Base-by-base conservation (phyloP, 306 rosid species). In the Purshia tridentata region DNA sequence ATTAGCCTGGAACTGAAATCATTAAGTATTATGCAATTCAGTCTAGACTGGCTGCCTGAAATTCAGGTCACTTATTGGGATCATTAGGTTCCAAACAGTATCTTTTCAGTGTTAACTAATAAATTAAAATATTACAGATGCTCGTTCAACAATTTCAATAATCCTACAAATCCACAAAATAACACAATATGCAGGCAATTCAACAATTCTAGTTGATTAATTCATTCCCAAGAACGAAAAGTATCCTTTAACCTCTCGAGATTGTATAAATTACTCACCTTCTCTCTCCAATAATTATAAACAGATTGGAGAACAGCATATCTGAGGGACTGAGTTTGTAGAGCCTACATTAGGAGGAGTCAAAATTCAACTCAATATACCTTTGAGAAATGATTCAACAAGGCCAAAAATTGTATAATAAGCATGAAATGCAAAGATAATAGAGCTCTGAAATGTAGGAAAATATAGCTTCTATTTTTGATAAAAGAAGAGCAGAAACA, bases 251-350 rank as follows among this genome's bases (percentile, higher is more conserved):
- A 18, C 20, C 44, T n/a, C 41, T 65, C 62, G 37, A 44, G 7
- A 39, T 6, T 16, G 41, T n/a, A 4, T 54, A n/a, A 5, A 23
- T 53, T 69, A 9, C 80, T 41, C 82, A 93, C 98, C 98, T 93
- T 93, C 37, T 91, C 97, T 84, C 80, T 93, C 98, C 98, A 93
- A 75, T 93, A 91, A 67, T 82, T 83, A 83, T 83, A 93, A 66
- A 91, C 86, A 5, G 84, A 74, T 84, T 77, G 87, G 72, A 93
- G 48, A 66, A 89, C 53, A 29, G 84, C 60, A 79, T 89, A 81
- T 74, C 87, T 91, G 86, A 86, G 48, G 47, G 84, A 37, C 66
- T 75, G 93, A 12, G 74, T 76, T 81, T 83, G 96, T 68, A 93
- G 71, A 74, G 92, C 89, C 98, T 93, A 37, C 69, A 89, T 73